A percentile compares a stretch with the other conserved stretches of the same genome.
Conservation (phyloP, 371 early-diverging fungal species). For the Mucor velutinosus region DNA sequence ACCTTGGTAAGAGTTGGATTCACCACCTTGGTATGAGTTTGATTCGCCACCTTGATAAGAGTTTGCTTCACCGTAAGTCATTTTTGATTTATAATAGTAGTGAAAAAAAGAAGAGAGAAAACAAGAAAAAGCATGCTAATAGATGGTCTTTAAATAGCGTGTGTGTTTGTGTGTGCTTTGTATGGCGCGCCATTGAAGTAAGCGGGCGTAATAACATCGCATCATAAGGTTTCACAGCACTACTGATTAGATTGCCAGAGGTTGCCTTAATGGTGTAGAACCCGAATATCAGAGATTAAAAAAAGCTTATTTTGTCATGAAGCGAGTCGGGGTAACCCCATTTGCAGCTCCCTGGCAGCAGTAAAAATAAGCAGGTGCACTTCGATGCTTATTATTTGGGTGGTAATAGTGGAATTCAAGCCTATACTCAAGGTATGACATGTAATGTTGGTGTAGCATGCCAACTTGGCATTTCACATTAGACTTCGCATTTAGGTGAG, state of each 20-base stretch:
- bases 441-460: too few relatives aligned
- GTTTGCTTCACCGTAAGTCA: constrained; percentile 2
- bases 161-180: not conserved
- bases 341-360: not conserved
- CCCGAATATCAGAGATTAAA: not conserved
- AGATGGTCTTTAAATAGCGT: constrained; percentile 1
- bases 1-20: constrained; percentile 28
- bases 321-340: not conserved
- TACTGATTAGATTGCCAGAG: constrained; percentile 2
- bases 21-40: constrained; percentile 15
- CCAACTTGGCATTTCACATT: too few relatives aligned
- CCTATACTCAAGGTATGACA: too few relatives aligned
- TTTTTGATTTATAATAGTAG: not conserved
- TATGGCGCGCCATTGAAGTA: constrained; percentile 1
- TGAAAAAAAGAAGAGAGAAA: not conserved
- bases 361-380: not conserved
- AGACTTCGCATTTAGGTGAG: too few relatives aligned
- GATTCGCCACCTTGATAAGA: constrained; percentile 12
- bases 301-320: not conserved
- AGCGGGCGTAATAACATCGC: constrained; percentile 7
- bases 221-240: constrained; percentile 16
- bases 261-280: not conserved
- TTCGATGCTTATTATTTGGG: not conserved
- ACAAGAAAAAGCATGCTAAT: not conserved
- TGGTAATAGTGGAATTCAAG: not conserved